Evolutionary conservation across 2,329 filamentous ascomycete genomes (phyloP).

Genomic region (Akanthomyces uredinophilus): DNA sequence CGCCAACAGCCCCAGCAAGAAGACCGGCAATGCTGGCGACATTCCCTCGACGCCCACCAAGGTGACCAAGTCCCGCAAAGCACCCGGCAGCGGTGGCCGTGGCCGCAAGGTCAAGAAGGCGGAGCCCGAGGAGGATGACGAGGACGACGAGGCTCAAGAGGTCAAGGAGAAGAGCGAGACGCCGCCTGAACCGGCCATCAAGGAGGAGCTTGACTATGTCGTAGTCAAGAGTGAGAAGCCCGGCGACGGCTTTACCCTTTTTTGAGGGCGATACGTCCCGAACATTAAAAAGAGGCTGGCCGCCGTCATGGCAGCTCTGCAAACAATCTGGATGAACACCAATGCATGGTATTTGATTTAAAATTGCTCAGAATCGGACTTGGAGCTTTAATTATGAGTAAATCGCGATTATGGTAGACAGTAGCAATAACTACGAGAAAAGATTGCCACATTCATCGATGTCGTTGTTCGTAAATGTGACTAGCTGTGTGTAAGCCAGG

Average conservation of each 20-base stretch:
- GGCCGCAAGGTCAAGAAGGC: conserved; percentile 15
- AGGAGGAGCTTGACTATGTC: conserved; percentile 15
- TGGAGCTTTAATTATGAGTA: no score
- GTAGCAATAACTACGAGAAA: background rate
- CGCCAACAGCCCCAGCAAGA: conserved; percentile 19
- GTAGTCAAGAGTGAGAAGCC: background rate
- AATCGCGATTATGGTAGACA: background rate
- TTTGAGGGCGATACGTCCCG: background rate
- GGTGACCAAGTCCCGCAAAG: conserved; percentile 17
- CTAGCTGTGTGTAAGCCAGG: background rate
- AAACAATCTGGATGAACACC: no score
- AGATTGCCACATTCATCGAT: background rate
- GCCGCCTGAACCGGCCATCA: conserved; percentile 8
- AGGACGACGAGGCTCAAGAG: background rate
- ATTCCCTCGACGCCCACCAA: conserved; percentile 1
- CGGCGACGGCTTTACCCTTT: background rate
- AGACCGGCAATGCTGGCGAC: conserved; percentile 12
- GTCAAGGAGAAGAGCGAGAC: conserved; percentile 4
- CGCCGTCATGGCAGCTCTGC: no score
- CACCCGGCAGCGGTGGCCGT: conserved; percentile 17
- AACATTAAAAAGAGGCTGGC: no score
- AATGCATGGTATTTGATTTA: no score
- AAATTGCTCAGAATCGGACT: no score
- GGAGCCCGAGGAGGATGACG: conserved; percentile 19
- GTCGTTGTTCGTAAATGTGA: background rate